A percentile compares a stretch with the other conserved stretches of the same genome.
Evolutionary conservation across 73 alveolate genomes (phyloP).

Genomic region (Halteria grandinella): DNA sequence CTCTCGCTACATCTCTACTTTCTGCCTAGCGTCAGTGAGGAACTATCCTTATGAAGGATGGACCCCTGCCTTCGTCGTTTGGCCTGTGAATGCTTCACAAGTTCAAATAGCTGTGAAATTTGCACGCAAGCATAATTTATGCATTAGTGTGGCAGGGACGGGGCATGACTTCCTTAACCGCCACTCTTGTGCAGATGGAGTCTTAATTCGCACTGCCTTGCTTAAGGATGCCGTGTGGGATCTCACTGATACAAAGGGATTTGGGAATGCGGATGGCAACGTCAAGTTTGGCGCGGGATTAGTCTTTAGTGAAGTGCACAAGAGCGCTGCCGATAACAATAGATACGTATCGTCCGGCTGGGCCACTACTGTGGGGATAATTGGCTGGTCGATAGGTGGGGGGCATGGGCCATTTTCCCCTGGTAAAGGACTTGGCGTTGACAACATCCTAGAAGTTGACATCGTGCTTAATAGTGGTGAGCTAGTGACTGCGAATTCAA

Average conservation of each 20-base stretch:
- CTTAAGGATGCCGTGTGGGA: not conserved
- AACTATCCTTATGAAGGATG: no score
- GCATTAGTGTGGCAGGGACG: no score
- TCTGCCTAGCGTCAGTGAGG: no score
- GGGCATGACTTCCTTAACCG: no score
- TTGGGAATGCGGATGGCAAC: not conserved
- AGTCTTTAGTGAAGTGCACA: not conserved
- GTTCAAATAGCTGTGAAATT: no score
- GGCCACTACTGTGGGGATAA: not conserved
- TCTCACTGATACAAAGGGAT: not conserved
- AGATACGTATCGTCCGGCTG: not conserved
- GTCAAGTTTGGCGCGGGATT: not conserved
- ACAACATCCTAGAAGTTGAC: not conserved
- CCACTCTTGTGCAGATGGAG: no score
- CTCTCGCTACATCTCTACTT: no score
- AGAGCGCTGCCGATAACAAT: not conserved
- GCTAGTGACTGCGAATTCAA: not conserved
- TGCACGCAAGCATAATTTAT: no score
- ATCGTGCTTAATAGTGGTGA: not conserved
- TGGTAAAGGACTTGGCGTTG: not conserved
- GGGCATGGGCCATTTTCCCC: not conserved
- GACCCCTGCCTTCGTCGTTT: no score
- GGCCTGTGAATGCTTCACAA: no score
- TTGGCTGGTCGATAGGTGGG: not conserved
- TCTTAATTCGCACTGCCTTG: no score